phyloP scores from a whole-genome alignment of 345 rosid genomes.

The Clarkia xantiana region DNA sequence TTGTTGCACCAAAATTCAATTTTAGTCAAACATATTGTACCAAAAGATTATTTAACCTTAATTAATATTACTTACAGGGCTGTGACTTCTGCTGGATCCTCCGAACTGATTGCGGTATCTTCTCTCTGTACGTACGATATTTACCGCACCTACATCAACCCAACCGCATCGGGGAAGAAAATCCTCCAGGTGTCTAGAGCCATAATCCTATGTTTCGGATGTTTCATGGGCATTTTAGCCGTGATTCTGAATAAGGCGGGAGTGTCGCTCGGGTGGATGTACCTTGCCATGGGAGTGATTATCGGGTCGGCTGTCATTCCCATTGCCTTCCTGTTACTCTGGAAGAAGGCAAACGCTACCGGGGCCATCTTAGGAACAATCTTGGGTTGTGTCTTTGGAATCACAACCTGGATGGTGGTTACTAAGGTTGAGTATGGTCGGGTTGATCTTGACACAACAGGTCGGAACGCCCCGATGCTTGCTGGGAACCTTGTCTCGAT shows the following conservation, averaged over 20 bases:
- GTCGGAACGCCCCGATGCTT: constrained; percentile 78
- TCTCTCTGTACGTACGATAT: constrained; percentile 79
- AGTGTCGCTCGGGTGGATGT: constrained; percentile 95
- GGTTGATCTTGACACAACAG: constrained; percentile 60
- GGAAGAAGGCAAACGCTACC: constrained; percentile 75
- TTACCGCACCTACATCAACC: constrained; percentile 81
- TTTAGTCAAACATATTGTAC: too few species aligned
- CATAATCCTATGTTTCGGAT: constrained; percentile 65
- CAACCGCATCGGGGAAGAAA: constrained; percentile 53
- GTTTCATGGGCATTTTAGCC: constrained; percentile 94
- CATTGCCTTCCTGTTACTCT: constrained; percentile 79
- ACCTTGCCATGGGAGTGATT: constrained; percentile 81
- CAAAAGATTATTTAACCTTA: too few species aligned
- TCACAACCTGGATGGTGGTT: constrained; percentile 56
- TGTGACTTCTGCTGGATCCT: constrained; percentile 88
- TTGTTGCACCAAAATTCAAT: too few species aligned
- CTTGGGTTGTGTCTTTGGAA: constrained; percentile 60
- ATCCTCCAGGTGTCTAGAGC: constrained; percentile 62
- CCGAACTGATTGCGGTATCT: constrained; percentile 86
- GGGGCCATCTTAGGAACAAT: constrained; percentile 70
- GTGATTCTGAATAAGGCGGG: constrained; percentile 72
- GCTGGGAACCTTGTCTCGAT: constrained; percentile 76
- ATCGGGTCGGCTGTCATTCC: constrained; percentile 90
- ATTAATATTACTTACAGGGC: constrained; percentile 67
- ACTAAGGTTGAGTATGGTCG: constrained; percentile 49